Conservation (phyloP, 345 rosid genomes). For the Eucalyptus tenuipes region DNA sequence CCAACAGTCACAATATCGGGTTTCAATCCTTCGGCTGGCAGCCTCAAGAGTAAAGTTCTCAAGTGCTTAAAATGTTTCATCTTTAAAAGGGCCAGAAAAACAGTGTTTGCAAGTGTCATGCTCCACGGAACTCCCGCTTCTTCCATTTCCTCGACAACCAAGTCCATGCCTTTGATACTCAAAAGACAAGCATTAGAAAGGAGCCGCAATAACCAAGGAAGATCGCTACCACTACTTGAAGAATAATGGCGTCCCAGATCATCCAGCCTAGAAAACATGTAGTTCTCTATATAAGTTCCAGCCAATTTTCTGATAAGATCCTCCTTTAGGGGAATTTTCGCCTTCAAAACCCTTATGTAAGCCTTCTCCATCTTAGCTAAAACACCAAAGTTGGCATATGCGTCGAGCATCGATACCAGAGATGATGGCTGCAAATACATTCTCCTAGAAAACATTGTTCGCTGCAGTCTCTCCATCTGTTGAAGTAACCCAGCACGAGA, state of each 20-base stretch:
- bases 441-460: conserved; percentile 24
- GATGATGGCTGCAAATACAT: conserved; percentile 37
- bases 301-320: conserved; percentile 49
- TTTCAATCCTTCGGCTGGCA: conserved; percentile 15
- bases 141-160: conserved; percentile 32
- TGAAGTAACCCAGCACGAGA: conserved; percentile 45
- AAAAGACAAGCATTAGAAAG: conserved; percentile 46
- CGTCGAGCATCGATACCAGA: conserved; percentile 48
- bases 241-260: conserved; percentile 33
- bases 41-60: conserved; percentile 14
- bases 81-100: conserved; percentile 37
- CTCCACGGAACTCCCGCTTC: conserved; percentile 40
- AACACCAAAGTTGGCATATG: conserved; percentile 43
- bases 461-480: conserved; percentile 43
- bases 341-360: conserved; percentile 14
- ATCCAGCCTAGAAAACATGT: conserved; percentile 62
- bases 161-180: conserved; percentile 57
- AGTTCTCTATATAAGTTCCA: conserved; percentile 35
- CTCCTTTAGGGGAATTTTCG: conserved; percentile 24
- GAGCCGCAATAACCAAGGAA: conserved; percentile 55
- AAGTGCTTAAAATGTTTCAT: conserved; percentile 40
- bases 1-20: conserved; percentile 66
- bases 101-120: conserved; percentile 29
- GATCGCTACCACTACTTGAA: conserved; percentile 23
- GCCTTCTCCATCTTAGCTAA: conserved; percentile 50